Percentiles rank a stretch among this genome's conserved stretches.
Conservation (phyloP, 768 basidiomycete genomes). For the Podaxis sp. region DNA sequence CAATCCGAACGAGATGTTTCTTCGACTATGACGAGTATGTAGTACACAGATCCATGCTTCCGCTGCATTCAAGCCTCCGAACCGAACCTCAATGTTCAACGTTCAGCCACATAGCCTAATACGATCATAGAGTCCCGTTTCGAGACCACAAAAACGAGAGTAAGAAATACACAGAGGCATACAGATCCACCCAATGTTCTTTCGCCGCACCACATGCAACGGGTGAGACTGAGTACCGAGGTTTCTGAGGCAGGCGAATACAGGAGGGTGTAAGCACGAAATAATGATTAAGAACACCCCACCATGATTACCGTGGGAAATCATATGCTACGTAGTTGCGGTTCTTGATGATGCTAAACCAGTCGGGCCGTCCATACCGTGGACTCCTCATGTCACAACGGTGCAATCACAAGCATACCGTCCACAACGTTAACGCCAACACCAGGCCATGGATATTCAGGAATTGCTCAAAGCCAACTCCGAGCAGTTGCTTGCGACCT, state of each 20-base stretch:
- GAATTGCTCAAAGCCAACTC: constrained; percentile 44
- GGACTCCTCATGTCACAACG: constrained; percentile 9
- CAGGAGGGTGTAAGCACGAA: not conserved
- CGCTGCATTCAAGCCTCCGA: not conserved
- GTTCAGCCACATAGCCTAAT: not conserved
- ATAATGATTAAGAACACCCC: constrained; percentile 1
- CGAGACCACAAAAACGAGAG: not conserved
- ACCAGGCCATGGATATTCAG: constrained; percentile 31
- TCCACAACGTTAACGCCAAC: constrained; percentile 2
- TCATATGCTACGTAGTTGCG: not conserved
- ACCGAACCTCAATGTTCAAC: not conserved
- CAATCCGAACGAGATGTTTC: not conserved
- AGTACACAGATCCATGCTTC: not conserved
- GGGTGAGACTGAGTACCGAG: not conserved
- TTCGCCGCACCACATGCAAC: not conserved
- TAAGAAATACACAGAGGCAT: not conserved
- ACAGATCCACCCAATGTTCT: not conserved
- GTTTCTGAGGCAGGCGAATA: not conserved
- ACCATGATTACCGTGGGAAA: constrained; percentile 13
- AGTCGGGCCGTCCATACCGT: constrained; percentile 12
- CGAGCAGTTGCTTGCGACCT: constrained; percentile 47
- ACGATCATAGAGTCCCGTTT: not conserved
- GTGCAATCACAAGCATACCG: not conserved
- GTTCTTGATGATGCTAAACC: not conserved
- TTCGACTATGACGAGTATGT: not conserved